Percentiles rank a stretch among this genome's conserved stretches.
phyloP scores from a whole-genome alignment of 2,329 filamentous ascomycete genomes.

The Mycosphaerella arachidis region DNA sequence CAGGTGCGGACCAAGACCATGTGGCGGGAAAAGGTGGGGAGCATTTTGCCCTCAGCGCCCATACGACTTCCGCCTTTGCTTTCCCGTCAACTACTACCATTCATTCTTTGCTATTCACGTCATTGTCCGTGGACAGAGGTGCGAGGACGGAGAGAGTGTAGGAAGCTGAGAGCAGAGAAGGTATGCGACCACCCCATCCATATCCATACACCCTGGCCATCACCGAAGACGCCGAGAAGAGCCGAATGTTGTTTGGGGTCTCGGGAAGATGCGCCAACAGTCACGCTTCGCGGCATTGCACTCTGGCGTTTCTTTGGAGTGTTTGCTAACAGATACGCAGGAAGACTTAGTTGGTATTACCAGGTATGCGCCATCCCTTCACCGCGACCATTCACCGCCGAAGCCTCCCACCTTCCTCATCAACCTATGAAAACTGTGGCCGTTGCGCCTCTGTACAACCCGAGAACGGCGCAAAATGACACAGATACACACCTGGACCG shows the following conservation, averaged over 20 bases:
- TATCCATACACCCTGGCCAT: neutral
- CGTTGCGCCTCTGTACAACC: slow-evolving; percentile 6
- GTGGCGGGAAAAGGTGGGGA: neutral
- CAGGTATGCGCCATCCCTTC: slow-evolving; percentile 15
- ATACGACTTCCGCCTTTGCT: neutral
- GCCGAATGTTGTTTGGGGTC: neutral
- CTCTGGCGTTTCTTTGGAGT: neutral
- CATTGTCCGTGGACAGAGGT: slow-evolving; percentile 7
- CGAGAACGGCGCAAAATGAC: neutral
- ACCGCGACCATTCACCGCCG: slow-evolving; percentile 6
- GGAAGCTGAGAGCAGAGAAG: neutral
- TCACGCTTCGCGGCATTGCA: slow-evolving; percentile 3
- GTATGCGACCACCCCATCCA: neutral
- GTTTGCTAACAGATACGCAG: slow-evolving; percentile 11
- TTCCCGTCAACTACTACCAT: neutral
- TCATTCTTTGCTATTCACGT: slow-evolving; percentile 9
- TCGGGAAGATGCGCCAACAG: slow-evolving; percentile 1
- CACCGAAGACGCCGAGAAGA: neutral
- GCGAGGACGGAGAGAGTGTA: slow-evolving; percentile 6
- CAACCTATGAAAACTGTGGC: slow-evolving; percentile 5
- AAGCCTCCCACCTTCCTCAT: slow-evolving; percentile 4
- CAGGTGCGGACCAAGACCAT: neutral
- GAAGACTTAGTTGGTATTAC: slow-evolving; percentile 18
- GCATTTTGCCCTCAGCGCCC: neutral
- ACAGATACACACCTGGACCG: slow-evolving; percentile 4